phyloP scores from a whole-genome alignment of 2,329 filamentous ascomycete genomes.

The Stromatinia cepivora region DNA sequence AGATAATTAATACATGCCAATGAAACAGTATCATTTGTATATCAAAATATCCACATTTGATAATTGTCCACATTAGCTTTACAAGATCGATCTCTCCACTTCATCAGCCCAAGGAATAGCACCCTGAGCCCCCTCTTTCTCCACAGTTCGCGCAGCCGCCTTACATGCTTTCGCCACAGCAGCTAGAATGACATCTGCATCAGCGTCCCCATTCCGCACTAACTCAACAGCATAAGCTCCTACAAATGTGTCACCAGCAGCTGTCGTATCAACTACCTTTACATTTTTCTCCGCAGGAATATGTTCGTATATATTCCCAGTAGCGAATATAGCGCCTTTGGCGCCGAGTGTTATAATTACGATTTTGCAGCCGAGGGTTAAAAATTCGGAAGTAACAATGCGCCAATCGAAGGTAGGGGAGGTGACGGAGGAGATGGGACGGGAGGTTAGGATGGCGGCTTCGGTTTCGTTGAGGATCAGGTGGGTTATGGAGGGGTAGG shows the following conservation, averaged over 20 bases:
- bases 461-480: constrained; percentile 91
- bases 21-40: background rate
- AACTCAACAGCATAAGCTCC: constrained; percentile 79
- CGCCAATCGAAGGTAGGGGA: constrained; percentile 47
- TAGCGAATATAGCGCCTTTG: constrained; percentile 71
- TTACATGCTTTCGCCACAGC: constrained; percentile 62
- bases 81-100: constrained; percentile 35
- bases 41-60: background rate
- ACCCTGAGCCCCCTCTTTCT: constrained; percentile 63
- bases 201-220: constrained; percentile 50
- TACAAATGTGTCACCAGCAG: constrained; percentile 91
- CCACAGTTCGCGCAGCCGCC: constrained; percentile 65
- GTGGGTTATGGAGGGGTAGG: constrained; percentile 69
- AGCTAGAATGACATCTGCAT: constrained; percentile 36
- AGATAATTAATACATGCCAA: constrained; percentile 9
- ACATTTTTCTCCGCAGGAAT: constrained; percentile 66
- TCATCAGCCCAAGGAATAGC: constrained; percentile 67
- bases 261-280: constrained; percentile 86
- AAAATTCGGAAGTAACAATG: constrained; percentile 58
- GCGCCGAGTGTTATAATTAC: constrained; percentile 83
- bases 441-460: constrained; percentile 68
- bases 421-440: constrained; percentile 45
- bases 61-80: background rate
- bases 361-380: constrained; percentile 68
- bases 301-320: constrained; percentile 48